Base-by-base conservation (phyloP, 768 basidiomycete species). In the Imleria badia region DNA sequence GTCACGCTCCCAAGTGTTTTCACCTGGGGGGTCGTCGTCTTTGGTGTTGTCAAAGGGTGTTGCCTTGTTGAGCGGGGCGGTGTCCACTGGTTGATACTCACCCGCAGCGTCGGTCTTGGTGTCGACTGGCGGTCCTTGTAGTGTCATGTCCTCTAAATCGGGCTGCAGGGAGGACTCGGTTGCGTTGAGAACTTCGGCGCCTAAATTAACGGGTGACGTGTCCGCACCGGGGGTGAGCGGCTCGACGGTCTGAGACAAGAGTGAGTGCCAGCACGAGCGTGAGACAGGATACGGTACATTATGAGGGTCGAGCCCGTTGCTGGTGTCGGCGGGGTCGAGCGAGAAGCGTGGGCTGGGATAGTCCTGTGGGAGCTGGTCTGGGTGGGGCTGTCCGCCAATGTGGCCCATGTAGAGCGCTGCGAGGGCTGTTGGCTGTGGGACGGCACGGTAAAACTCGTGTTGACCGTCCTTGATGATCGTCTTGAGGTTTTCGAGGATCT, bases 401-500 rank as follows among this genome's bases (percentile, higher is more conserved):
- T 78, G 71, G 34, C 89, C 89, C 53, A 81, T 71, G 71, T 87
- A 91, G 52, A 87, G 71, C 45, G 74, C 78, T 34, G 83, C 85
- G 36, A 91, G 81, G 45, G 78, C 79, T 15, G 76, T 76, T 29
- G 88, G 89, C 55, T 83, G 79, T 23, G 89, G 87, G 43, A 81
- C 66, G 29, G 88, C 81, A 22, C 81, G 80, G 67, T 82, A 91
- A 60, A 83, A 75, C 51, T 87, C 82, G 69, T 91, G 89, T 64
- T 91, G 88, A 46, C 81, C 82, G 31, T 75, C 78, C 64, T 84
- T 86, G 70, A 91, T 91, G 51, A 80, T 73, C 22, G 81, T 74
- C 69, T 91, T 91, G 68, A 91, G 82, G 52, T 83, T 83, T 71
- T 90, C 83, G 55, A 91, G 78, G 31, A 85, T 78, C 66, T 89